These are phyloP conservation scores for Lachnellula cervina DNA, from an alignment of 2,329 filamentous ascomycete species.

Conservation along the genomic window DNA sequence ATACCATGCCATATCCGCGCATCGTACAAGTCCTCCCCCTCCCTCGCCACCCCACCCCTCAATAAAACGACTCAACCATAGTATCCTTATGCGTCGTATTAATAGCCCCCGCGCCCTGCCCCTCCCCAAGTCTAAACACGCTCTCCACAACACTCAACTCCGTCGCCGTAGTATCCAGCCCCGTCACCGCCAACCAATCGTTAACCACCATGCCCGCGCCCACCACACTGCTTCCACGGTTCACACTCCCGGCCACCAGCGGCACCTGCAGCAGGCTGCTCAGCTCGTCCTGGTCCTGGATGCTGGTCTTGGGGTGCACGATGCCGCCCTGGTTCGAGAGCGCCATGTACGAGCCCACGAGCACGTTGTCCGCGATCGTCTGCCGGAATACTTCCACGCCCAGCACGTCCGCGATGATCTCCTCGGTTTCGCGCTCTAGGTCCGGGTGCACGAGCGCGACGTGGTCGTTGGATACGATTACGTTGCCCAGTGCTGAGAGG, in stretches of 20 bases:
- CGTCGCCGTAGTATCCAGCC: conserved; percentile 92
- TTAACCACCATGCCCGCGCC: conserved; percentile 96
- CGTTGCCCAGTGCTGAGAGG: conserved; percentile 90
- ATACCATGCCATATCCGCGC: neutral
- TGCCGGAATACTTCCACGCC: conserved; percentile 88
- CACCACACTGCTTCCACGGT: conserved; percentile 90
- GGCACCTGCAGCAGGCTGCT: conserved; percentile 91
- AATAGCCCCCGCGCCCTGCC: conserved; percentile 68
- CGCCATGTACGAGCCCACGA: conserved; percentile 95
- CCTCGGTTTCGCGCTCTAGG: conserved; percentile 94
- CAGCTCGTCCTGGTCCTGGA: conserved; percentile 97
- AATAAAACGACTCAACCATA: conserved; percentile 99
- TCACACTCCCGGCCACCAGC: conserved; percentile 88
- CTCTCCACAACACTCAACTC: conserved; percentile 95
- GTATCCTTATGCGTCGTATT: conserved; percentile 89
- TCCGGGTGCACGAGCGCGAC: conserved; percentile 95
- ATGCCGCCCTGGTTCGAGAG: conserved; percentile 94
- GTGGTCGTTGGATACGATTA: conserved; percentile 95
- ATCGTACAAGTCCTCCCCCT: conserved; percentile 1
- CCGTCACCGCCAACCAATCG: conserved; percentile 94
- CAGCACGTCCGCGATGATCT: conserved; percentile 93
- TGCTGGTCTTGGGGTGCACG: conserved; percentile 93
- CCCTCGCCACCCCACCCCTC: conserved; percentile 32
- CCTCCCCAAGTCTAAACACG: conserved; percentile 91
- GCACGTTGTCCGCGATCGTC: conserved; percentile 94